These are phyloP conservation scores for Aotearoamyces nothofagi DNA, from an alignment of 2,329 filamentous ascomycete genomes.

Conservation along the genomic window DNA sequence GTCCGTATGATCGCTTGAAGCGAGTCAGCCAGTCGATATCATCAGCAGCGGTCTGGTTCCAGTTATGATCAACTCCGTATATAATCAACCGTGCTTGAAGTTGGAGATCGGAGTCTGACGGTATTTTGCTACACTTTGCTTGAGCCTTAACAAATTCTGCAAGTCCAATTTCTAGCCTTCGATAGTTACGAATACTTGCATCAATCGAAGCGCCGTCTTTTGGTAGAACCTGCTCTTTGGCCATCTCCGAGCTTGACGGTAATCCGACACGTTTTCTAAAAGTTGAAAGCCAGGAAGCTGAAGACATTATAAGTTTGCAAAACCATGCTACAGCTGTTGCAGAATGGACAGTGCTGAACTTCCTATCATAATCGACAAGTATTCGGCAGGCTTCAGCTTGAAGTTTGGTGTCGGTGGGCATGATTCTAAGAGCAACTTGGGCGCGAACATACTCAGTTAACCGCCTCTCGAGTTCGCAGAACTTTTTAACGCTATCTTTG, in stretches of 20 bases:
- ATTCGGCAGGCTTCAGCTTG: conserved; percentile 43
- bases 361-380: conserved; percentile 38
- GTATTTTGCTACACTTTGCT: conserved; percentile 28
- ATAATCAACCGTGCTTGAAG: conserved; percentile 48
- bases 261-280: conserved; percentile 42
- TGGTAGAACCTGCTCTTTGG: conserved; percentile 30
- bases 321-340: conserved; percentile 33
- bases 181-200: conserved; percentile 43
- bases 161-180: conserved; percentile 35
- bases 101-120: conserved; percentile 44
- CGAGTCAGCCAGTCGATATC: conserved; percentile 47
- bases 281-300: conserved; percentile 36
- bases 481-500: neutral
- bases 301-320: conserved; percentile 32
- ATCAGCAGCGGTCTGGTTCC: conserved; percentile 49
- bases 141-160: conserved; percentile 33
- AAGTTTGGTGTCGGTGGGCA: conserved; percentile 42
- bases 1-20: conserved; percentile 43
- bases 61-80: conserved; percentile 49
- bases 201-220: conserved; percentile 39
- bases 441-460: conserved; percentile 12
- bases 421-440: conserved; percentile 31
- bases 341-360: conserved; percentile 16
- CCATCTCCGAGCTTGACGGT: conserved; percentile 39
- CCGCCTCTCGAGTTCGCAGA: conserved; percentile 1